A percentile compares a stretch with the other conserved stretches of the same genome.
Conservation (phyloP, 305 asterid genomes). For the Fraxinus xanthoxyloides region DNA sequence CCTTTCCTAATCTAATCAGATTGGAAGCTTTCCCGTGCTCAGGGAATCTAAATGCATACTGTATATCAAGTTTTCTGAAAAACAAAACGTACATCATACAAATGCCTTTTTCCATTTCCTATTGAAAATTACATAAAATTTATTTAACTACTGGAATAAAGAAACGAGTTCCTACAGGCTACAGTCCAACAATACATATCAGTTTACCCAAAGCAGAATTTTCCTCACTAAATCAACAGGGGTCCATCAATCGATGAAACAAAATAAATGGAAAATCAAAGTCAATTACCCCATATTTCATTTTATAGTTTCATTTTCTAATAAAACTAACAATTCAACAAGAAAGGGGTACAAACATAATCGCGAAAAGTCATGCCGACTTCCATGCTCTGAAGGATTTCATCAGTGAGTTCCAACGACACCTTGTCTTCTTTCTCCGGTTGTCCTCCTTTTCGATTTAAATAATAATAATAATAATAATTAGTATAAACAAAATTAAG, state of each 20-base stretch:
- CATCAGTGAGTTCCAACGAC: constrained; percentile 83
- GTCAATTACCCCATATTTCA: neutral
- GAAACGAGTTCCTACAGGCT: neutral
- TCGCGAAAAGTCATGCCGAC: constrained; percentile 97
- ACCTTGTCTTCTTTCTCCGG: constrained; percentile 80
- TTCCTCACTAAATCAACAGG: neutral
- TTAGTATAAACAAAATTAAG: neutral
- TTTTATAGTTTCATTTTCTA: neutral
- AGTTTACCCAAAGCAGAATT: neutral
- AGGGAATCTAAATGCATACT: neutral
- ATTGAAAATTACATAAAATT: neutral
- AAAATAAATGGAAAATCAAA: constrained; percentile 6
- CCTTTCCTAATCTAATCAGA: neutral
- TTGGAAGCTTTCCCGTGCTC: neutral
- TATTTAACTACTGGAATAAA: neutral
- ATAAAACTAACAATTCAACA: neutral
- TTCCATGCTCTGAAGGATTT: constrained; percentile 96
- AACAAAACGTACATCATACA: neutral
- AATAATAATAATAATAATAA: neutral
- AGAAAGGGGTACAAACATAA: constrained; percentile 44
- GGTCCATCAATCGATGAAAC: neutral
- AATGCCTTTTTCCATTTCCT: neutral
- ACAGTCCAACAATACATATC: neutral
- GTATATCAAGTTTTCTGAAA: neutral
- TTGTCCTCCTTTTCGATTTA: constrained; percentile 45